These are phyloP conservation scores for Nemania diffusa DNA, from an alignment of 2,329 filamentous ascomycete species.

Conservation along the genomic window DNA sequence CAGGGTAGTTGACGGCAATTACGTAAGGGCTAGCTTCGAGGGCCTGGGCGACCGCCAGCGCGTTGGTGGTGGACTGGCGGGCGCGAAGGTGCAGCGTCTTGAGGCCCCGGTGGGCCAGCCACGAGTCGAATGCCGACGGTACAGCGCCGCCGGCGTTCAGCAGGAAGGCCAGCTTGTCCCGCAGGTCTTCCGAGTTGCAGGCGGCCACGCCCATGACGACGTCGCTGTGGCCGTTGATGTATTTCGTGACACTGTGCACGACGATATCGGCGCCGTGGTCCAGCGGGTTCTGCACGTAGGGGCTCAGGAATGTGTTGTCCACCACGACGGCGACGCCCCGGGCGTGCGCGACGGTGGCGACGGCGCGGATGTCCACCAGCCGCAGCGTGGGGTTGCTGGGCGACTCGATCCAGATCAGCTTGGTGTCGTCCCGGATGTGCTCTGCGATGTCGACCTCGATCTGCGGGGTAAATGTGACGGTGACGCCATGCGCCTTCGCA, in stretches of 20 bases:
- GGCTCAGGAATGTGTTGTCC: constrained; percentile 97
- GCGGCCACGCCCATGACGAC: constrained; percentile 98
- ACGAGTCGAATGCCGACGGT: constrained; percentile 94
- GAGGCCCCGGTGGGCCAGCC: constrained; percentile 95
- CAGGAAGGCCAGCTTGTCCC: constrained; percentile 83
- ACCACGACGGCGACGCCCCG: constrained; percentile 96
- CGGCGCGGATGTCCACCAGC: constrained; percentile 90
- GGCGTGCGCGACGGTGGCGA: constrained; percentile 83
- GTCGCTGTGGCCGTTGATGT: constrained; percentile 97
- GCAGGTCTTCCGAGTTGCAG: constrained; percentile 87
- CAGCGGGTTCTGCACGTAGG: constrained; percentile 96
- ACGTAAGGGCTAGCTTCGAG: constrained; percentile 85
- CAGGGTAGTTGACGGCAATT: constrained; percentile 94
- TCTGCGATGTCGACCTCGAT: constrained; percentile 88
- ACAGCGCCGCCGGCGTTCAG: constrained; percentile 98
- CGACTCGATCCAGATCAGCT: constrained; percentile 96
- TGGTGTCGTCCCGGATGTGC: constrained; percentile 88
- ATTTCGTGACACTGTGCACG: constrained; percentile 97
- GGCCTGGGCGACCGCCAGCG: constrained; percentile 77
- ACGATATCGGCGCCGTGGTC: constrained; percentile 96
- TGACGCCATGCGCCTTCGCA: constrained; percentile 90
- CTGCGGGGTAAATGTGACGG: constrained; percentile 91
- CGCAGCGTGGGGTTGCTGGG: constrained; percentile 95
- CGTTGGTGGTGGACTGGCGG: constrained; percentile 84
- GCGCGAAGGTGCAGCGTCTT: constrained; percentile 97